These are phyloP conservation scores for Chaetomium olivaceum DNA, from an alignment of 2,329 filamentous ascomycete species.

Conservation along the genomic window DNA sequence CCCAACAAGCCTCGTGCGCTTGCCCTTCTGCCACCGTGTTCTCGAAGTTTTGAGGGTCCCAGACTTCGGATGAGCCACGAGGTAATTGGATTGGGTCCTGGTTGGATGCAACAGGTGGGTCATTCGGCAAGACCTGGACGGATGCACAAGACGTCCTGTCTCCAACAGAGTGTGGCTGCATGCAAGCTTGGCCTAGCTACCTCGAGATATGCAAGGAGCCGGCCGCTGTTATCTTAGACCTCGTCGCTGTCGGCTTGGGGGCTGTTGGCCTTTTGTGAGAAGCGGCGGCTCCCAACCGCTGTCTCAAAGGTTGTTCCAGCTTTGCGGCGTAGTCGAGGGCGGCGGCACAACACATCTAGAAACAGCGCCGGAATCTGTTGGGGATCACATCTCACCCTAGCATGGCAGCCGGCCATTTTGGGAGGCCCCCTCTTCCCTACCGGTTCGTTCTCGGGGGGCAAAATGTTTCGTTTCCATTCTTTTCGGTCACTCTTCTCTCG, in stretches of 20 bases:
- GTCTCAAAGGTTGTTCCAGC: not conserved
- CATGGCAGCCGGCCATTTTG: constrained; percentile 24
- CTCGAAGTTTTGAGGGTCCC: constrained; percentile 5
- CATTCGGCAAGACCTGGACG: constrained; percentile 20
- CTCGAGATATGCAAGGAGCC: not conserved
- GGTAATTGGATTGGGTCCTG: constrained; percentile 14
- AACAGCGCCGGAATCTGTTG: constrained; percentile 12
- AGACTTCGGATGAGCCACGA: constrained; percentile 16
- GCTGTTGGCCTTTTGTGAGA: constrained; percentile 12
- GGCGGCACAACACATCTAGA: constrained; percentile 20
- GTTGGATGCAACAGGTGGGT: constrained; percentile 16
- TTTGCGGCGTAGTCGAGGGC: constrained; percentile 19
- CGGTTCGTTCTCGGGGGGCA: constrained; percentile 16
- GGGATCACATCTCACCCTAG: constrained; percentile 15
- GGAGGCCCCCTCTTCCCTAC: constrained; percentile 6
- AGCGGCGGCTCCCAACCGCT: not conserved
- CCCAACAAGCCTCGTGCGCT: constrained; percentile 14
- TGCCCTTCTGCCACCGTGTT: constrained; percentile 13
- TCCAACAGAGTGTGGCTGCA: constrained; percentile 17
- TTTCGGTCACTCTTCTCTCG: not conserved
- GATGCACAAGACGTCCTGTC: constrained; percentile 16
- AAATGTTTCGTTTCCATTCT: constrained; percentile 22
- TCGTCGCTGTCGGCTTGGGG: constrained; percentile 5
- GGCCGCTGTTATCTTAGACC: not conserved
- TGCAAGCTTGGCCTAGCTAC: not conserved